A percentile compares a stretch with the other conserved stretches of the same genome.
Conservation (phyloP, 2,329 filamentous ascomycete species). For the Aspergillus tanneri region DNA sequence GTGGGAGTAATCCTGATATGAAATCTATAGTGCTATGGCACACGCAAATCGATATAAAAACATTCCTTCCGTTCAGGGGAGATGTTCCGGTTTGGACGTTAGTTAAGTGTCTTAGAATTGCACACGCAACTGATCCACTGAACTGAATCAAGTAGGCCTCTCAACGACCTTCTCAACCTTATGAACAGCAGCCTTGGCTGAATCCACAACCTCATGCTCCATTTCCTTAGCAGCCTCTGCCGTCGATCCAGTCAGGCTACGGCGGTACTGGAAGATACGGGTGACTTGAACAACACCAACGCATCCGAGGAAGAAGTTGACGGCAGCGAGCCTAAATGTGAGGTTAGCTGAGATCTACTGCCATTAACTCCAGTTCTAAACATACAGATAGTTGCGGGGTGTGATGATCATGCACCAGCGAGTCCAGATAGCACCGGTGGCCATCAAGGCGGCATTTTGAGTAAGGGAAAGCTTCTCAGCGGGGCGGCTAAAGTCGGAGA, state of each 20-base stretch:
- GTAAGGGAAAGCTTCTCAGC: constrained; percentile 89
- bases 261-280: constrained; percentile 67
- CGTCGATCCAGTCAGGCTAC: constrained; percentile 55
- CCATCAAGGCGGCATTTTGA: constrained; percentile 85
- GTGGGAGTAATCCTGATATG: not conserved
- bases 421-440: constrained; percentile 95
- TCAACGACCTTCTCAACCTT: constrained; percentile 37
- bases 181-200: constrained; percentile 34
- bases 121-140: not conserved
- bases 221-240: constrained; percentile 41
- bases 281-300: constrained; percentile 80
- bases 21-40: not conserved
- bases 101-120: not conserved
- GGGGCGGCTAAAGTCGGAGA: constrained; percentile 87
- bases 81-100: no score
- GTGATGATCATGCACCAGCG: constrained; percentile 98
- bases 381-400: constrained; percentile 84
- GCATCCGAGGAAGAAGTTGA: constrained; percentile 95
- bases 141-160: constrained; percentile 23
- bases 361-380: not conserved
- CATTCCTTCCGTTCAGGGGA: no score
- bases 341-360: constrained; percentile 11
- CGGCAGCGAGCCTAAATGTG: constrained; percentile 71
- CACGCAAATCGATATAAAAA: no score
- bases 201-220: constrained; percentile 36